Evolutionary conservation across 768 basidiomycete genomes (phyloP).

Genomic region (Neoboletus subvelutipes): DNA sequence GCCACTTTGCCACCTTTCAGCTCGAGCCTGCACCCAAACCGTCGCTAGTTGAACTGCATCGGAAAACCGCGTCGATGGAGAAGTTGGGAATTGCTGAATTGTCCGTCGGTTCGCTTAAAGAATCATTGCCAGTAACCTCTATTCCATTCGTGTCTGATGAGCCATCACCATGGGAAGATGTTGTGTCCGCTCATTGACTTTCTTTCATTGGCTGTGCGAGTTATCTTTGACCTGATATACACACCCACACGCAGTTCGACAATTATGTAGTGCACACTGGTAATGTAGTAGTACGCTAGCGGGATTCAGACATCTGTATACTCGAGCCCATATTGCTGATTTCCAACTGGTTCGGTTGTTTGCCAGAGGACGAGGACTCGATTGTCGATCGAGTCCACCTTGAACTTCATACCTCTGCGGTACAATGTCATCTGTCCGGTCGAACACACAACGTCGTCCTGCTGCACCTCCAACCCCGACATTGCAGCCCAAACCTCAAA

Average conservation of each 20-base stretch:
- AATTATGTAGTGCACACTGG: background rate
- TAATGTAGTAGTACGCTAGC: conserved; percentile 14
- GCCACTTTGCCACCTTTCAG: conserved; percentile 14
- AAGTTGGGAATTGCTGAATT: background rate
- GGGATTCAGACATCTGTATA: background rate
- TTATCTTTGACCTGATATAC: conserved; percentile 7
- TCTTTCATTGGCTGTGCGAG: background rate
- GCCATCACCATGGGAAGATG: conserved; percentile 34
- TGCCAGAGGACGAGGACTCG: conserved; percentile 6
- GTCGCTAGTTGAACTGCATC: conserved; percentile 12
- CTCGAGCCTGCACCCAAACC: conserved; percentile 29
- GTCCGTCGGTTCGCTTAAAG: conserved; percentile 1
- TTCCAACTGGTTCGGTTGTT: conserved; percentile 2
- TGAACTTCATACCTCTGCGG: background rate
- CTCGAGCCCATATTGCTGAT: background rate
- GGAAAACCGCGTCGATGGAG: conserved; percentile 16
- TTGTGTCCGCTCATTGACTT: background rate
- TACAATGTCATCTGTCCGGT: conserved; percentile 25
- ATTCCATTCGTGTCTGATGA: conserved; percentile 25
- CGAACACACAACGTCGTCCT: conserved; percentile 27
- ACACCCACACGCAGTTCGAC: background rate
- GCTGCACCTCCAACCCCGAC: conserved; percentile 25
- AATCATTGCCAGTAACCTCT: conserved; percentile 11
- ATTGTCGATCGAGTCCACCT: background rate
- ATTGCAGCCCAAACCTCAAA: conserved; percentile 41